These are phyloP conservation scores for Naganishia liquefaciens DNA, from an alignment of 1,284 basidiomycete genomes.

Conservation along the genomic window DNA sequence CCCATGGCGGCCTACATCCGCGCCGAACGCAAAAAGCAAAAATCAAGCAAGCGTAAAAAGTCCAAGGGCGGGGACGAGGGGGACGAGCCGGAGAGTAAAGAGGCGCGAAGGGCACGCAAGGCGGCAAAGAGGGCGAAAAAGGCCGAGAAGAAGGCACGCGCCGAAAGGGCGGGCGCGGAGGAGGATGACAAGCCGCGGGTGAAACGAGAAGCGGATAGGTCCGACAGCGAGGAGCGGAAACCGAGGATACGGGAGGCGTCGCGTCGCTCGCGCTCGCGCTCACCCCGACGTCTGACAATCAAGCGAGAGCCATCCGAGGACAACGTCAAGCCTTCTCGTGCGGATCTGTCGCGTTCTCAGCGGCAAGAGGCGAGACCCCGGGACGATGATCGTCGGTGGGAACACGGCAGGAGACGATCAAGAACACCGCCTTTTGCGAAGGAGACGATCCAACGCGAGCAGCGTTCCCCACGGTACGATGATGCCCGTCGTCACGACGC, in stretches of 20 bases:
- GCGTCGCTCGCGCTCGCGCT: conserved; percentile 4
- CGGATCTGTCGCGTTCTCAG: neutral
- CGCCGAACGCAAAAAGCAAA: conserved; percentile 63
- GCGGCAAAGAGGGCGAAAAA: conserved; percentile 39
- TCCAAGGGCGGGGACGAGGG: conserved; percentile 34
- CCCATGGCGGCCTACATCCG: conserved; percentile 90
- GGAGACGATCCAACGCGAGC: neutral
- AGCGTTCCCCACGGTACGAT: neutral
- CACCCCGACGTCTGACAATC: neutral
- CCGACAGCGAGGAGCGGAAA: neutral
- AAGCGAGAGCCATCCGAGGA: conserved; percentile 5
- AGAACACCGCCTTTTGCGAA: no score
- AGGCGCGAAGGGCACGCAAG: conserved; percentile 37
- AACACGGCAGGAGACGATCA: neutral
- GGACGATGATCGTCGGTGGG: neutral
- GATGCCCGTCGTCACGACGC: neutral
- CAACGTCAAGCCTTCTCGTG: conserved; percentile 12
- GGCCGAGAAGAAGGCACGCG: conserved; percentile 31
- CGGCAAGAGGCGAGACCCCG: no score
- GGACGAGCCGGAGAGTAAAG: conserved; percentile 34
- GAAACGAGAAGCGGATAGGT: conserved; percentile 1
- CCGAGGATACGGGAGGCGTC: neutral
- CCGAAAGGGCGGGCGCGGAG: neutral
- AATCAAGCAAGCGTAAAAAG: conserved; percentile 56
- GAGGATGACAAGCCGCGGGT: neutral